Percentiles rank a stretch among this genome's conserved stretches.
Evolutionary conservation across 1,284 basidiomycete species (phyloP).

Genomic region (Moesziomyces globuligerus): DNA sequence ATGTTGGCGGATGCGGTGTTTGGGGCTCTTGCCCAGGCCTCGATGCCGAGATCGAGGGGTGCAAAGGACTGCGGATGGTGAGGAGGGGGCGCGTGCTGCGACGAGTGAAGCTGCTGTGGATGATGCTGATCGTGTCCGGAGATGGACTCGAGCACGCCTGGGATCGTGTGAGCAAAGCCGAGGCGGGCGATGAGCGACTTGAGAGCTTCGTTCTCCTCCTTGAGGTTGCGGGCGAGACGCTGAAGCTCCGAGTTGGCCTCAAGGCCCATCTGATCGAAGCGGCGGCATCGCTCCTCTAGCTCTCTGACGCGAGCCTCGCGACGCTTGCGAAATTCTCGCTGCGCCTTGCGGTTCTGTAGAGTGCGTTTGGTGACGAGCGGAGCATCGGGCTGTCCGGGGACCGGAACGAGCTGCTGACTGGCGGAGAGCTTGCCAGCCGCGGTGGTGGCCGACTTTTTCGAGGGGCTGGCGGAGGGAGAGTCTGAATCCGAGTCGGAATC

Average conservation of each 20-base stretch:
- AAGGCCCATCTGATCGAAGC: constrained; percentile 62
- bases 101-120: constrained; percentile 21
- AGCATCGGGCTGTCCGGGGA: constrained; percentile 47
- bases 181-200: constrained; percentile 55
- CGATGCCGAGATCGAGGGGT: constrained; percentile 43
- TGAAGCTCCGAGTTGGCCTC: constrained; percentile 62
- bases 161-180: constrained; percentile 57
- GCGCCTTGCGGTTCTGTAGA: constrained; percentile 60
- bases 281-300: constrained; percentile 59
- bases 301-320: constrained; percentile 60
- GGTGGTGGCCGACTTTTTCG: constrained; percentile 15
- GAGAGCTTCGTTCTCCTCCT: constrained; percentile 63
- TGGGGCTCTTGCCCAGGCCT: constrained; percentile 28
- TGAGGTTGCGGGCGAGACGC: constrained; percentile 52
- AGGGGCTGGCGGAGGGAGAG: constrained; percentile 10
- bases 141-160: constrained; percentile 44
- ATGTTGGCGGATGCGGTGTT: constrained; percentile 10
- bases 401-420: constrained; percentile 49
- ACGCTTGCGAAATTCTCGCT: constrained; percentile 62
- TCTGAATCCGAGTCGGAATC: constrained; percentile 35
- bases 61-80: constrained; percentile 33
- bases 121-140: constrained; percentile 27
- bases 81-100: constrained; percentile 18
- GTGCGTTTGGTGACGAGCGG: constrained; percentile 59
- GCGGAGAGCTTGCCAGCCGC: constrained; percentile 35